Evolutionary conservation across 23 red algal genomes (phyloP), one percentile per base, ranked within the genome.

Genomic region (Gracilaria caudata): DNA sequence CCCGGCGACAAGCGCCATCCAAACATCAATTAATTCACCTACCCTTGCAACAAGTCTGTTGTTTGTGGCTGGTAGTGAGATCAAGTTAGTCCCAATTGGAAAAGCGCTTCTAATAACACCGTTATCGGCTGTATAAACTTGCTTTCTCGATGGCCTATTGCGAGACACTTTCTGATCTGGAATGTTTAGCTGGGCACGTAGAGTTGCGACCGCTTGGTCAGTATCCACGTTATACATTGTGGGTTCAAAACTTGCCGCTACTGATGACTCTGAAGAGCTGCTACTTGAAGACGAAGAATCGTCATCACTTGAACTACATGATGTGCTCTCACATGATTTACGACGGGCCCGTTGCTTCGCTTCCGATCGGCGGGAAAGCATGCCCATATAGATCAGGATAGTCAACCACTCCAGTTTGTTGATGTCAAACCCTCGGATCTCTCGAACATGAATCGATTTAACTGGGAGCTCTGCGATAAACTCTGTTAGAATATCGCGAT

Each of bases 381-480:
- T 57, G 36, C 82, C 82, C 46, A 86, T 54, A 12, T 47, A 40
- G 11, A 86, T 36, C 29, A 86, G 46, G 20, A 86, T 56, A 20
- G 82, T 73, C 34, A 86, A 36, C 82, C 82, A 86, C 63, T 86
- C 82, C 64, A 86, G 20, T 58, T 60, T 83, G 8, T 65, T 53
- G 14, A 64, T 45, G 57, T 83, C 56, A 83, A 83, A 86, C 39
- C 32, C 35, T 19, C 56, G 30, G 9, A 41, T 80, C 35, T 80
- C 77, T 51, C 39, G 38, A 24, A 44, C 26, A 25, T 80, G 35
- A 63, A 57, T 60, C 17, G 43, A 80, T 35, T 75, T 75, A 2
- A 75, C 70, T 7, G 70, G 70, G 24, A 75, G 70, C 37, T 75
- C 70, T 10, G 70, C 29, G 29, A 57, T 63, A 35, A 80, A 80